Conservation (phyloP, 352 stramenopile species). For the Phytophthora tentaculata region DNA sequence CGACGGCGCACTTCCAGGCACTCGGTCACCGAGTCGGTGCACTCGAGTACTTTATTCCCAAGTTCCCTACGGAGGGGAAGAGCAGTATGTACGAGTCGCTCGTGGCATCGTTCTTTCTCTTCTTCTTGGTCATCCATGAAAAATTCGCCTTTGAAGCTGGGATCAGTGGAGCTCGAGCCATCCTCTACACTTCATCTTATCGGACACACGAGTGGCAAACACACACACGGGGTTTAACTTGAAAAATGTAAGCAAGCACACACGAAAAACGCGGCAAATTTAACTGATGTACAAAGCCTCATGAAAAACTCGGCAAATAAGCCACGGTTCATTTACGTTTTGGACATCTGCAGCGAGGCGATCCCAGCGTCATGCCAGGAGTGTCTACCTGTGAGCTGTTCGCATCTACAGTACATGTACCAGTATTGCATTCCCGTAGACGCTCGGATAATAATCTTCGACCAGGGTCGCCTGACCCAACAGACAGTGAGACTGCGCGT, state of each 20-base stretch:
- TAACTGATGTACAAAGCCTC: neutral
- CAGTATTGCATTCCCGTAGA: too few relatives aligned
- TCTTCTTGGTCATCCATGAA: conserved; percentile 40
- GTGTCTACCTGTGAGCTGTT: too few relatives aligned
- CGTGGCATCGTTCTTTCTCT: conserved; percentile 10
- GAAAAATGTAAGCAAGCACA: conserved; percentile 11
- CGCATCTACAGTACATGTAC: too few relatives aligned
- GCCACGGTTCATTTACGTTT: neutral
- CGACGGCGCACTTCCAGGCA: conserved; percentile 15
- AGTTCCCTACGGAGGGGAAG: too few relatives aligned
- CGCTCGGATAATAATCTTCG: neutral
- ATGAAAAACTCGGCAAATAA: neutral
- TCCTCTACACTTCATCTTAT: conserved; percentile 32
- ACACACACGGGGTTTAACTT: conserved; percentile 8
- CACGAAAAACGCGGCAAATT: too few relatives aligned
- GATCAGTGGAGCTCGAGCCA: conserved; percentile 12
- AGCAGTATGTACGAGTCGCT: too few relatives aligned
- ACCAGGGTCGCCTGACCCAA: neutral
- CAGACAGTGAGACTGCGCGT: conserved; percentile 13
- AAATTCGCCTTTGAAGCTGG: conserved; percentile 6
- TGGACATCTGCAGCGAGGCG: too few relatives aligned
- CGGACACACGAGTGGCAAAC: conserved; percentile 3
- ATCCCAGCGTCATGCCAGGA: too few relatives aligned
- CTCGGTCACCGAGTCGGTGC: conserved; percentile 1
- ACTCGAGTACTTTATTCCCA: too few relatives aligned